Conservation (phyloP, 2,329 filamentous ascomycete species). For the Fusarium luffae region DNA sequence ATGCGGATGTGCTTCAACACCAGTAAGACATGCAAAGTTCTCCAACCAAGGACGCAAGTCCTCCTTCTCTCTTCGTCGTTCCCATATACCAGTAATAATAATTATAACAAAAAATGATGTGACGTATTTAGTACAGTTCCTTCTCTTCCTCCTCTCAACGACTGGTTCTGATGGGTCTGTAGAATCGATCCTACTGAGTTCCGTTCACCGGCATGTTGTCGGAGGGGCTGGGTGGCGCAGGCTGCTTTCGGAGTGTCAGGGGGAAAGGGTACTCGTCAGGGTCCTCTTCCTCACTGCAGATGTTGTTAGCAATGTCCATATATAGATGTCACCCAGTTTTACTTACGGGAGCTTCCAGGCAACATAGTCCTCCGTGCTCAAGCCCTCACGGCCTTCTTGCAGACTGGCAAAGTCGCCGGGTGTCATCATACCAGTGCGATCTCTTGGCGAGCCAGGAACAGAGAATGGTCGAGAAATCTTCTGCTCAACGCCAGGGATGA, state of each 20-base stretch:
- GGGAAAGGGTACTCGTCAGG: slow-evolving; percentile 76
- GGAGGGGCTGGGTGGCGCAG: slow-evolving; percentile 44
- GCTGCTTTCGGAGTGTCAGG: slow-evolving; percentile 65
- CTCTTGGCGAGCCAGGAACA: slow-evolving; percentile 90
- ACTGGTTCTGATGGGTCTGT: slow-evolving; percentile 6
- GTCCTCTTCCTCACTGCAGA: slow-evolving; percentile 86
- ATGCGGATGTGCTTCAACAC: slow-evolving; percentile 39
- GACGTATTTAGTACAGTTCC: slow-evolving; percentile 25
- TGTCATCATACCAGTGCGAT: slow-evolving; percentile 97
- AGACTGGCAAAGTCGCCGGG: slow-evolving; percentile 97
- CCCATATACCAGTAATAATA: slow-evolving; percentile 28
- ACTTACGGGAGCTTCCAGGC: slow-evolving; percentile 98
- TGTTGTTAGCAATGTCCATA: slow-evolving; percentile 30
- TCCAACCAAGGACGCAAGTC: slow-evolving; percentile 6
- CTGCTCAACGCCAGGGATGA: slow-evolving; percentile 90
- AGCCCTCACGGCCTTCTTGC: slow-evolving; percentile 91
- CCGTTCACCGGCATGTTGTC: slow-evolving; percentile 44
- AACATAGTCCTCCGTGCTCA: slow-evolving; percentile 97
- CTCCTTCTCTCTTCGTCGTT: slow-evolving; percentile 1
- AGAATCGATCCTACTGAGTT: slow-evolving; percentile 31
- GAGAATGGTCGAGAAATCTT: slow-evolving; percentile 97
- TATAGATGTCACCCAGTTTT: neutral
- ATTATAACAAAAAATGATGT: slow-evolving; percentile 28
- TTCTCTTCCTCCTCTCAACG: slow-evolving; percentile 14
- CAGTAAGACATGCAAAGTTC: slow-evolving; percentile 39